Evolutionary conservation across 306 rosid species (phyloP), one percentile per base, ranked within the genome.

Genomic region (Ceratonia siliqua): DNA sequence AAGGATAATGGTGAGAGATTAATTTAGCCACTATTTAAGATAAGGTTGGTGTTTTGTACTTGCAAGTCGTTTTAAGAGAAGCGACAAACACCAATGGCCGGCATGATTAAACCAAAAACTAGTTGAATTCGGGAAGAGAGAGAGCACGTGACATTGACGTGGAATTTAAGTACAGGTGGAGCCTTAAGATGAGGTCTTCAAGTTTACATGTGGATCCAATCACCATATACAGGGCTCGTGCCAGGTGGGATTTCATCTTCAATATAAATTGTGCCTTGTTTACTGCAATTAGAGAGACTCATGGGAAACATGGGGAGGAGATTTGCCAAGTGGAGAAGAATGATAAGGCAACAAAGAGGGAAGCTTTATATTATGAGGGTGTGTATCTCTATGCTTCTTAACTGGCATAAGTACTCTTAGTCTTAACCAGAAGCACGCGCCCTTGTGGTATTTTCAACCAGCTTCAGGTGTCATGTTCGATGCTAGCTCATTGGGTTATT

Each of bases 311-410:
- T 77, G 82, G 81, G 84, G 15, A 63, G 54, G 79, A 90, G 92
- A 77, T 73, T 87, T 78, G 73, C 79, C 58, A 90, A 85, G 86
- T 90, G 91, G 81, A 90, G 84, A 82, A 82, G 90, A 87, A 78
- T 83, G 85, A 87, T 84, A 53, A 88, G 86, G 84, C 92, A 90
- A 30, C 96, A 89, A 55, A 90, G 79, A 64, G 94, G 94, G 62
- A 91, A 91, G 81, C 79, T 90, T 64, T 89, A 89, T 59, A 91
- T 93, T 32, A 87, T 88, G 85, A 86, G 96, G 84, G 77, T 89
- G 14, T 93, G 98, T 75, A 75, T 91, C 71, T 82, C 95, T 62
- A 86, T 93, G 95, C 97, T 93, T 85, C 91, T 93, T 68, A 84
- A 90, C 75, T 84, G 88, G 79, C 88, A 83, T 75, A 87, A 89